phyloP scores from a whole-genome alignment of 805 yeast species.

The Blastobotrys peoriensis region DNA sequence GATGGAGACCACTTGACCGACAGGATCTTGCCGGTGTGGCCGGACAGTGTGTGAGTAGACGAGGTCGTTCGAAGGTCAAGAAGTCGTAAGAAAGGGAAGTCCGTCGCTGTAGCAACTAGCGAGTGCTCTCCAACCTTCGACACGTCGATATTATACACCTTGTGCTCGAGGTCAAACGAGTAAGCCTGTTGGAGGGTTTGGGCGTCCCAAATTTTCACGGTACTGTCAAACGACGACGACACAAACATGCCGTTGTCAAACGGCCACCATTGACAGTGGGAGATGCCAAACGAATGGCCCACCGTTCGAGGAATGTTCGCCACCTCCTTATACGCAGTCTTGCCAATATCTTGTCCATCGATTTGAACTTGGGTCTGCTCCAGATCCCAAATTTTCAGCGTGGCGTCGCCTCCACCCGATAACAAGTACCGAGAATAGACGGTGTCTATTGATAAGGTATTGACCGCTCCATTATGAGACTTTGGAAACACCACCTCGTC shows the following conservation, averaged over 20 bases:
- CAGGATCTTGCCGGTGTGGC: constrained; percentile 52
- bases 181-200: constrained; percentile 59
- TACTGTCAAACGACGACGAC: constrained; percentile 72
- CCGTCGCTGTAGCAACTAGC: constrained; percentile 63
- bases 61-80: constrained; percentile 70
- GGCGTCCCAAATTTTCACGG: constrained; percentile 78
- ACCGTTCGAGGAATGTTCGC: constrained; percentile 20
- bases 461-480: constrained; percentile 43
- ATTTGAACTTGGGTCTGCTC: constrained; percentile 21
- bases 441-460: constrained; percentile 52
- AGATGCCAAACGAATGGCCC: constrained; percentile 67
- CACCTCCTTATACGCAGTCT: constrained; percentile 9
- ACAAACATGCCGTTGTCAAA: constrained; percentile 80
- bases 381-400: constrained; percentile 62
- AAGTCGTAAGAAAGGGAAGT: constrained; percentile 61
- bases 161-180: constrained; percentile 52
- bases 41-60: constrained; percentile 63
- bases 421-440: constrained; percentile 43
- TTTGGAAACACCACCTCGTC: constrained; percentile 17
- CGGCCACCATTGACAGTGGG: constrained; percentile 83
- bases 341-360: constrained; percentile 13
- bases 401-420: constrained; percentile 70
- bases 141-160: constrained; percentile 64
- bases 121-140: constrained; percentile 42
- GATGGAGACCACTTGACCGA: constrained; percentile 73